Evolutionary conservation across 2,329 filamentous ascomycete species (phyloP).

Genomic region (Botrytis paeoniae): DNA sequence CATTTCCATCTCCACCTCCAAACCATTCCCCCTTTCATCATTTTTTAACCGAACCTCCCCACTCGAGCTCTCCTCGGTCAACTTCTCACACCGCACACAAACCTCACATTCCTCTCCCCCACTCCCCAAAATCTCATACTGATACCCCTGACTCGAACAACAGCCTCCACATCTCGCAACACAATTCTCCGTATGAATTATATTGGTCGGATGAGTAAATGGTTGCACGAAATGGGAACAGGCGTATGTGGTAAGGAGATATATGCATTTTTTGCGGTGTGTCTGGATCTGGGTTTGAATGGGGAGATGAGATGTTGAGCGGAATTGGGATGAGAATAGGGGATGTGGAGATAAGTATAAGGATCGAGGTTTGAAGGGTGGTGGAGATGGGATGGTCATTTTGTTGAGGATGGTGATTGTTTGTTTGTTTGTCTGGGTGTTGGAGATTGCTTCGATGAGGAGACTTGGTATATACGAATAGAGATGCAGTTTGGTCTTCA

Average conservation of each 20-base stretch:
- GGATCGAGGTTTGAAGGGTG: not conserved
- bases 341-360: not conserved
- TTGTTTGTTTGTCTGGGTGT: not conserved
- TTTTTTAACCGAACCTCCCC: not conserved
- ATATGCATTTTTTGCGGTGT: not conserved
- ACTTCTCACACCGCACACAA: not conserved
- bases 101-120: not conserved
- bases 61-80: not conserved
- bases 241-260: not conserved
- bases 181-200: not conserved
- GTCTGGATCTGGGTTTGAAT: not conserved
- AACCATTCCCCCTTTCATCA: not conserved
- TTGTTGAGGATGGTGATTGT: not conserved
- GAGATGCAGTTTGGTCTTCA: no score
- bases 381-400: not conserved
- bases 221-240: not conserved
- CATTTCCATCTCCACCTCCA: not conserved
- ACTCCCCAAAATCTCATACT: not conserved
- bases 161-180: not conserved
- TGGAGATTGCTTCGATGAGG: not conserved
- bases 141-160: conserved; percentile 3
- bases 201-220: not conserved
- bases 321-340: not conserved
- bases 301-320: not conserved
- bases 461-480: not conserved